Evolutionary conservation across 331 rosid species (phyloP).

Genomic region (Malus hybrid): DNA sequence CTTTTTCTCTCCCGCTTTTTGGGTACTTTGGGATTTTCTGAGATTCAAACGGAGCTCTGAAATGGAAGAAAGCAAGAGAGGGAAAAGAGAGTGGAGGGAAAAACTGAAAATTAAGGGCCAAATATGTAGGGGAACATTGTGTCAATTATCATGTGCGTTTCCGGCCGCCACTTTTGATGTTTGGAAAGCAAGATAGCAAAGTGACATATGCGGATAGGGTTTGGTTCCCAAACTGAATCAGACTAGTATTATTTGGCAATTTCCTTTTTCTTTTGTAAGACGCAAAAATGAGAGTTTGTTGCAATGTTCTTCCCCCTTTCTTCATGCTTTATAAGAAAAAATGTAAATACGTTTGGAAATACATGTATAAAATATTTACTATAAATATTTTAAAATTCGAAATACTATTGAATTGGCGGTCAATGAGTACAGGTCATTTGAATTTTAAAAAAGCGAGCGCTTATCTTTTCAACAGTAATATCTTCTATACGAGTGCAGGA

Average conservation of each 20-base stretch:
- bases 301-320: background rate
- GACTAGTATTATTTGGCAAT: background rate
- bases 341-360: background rate
- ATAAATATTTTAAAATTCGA: background rate
- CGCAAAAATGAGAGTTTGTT: background rate
- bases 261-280: background rate
- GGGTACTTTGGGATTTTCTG: background rate
- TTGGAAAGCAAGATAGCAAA: background rate
- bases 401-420: background rate
- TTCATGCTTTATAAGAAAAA: background rate
- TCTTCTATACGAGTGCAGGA: too few relatives aligned
- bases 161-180: background rate
- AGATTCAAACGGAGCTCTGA: constrained; percentile 9
- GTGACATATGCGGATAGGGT: background rate
- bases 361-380: background rate
- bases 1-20: constrained; percentile 1
- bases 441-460: too few relatives aligned
- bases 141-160: background rate
- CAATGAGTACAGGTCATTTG: too few relatives aligned
- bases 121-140: background rate
- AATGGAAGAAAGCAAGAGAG: background rate
- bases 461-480: background rate
- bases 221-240: background rate
- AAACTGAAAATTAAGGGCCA: constrained; percentile 20
- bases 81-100: constrained; percentile 42